These are phyloP conservation scores for Neurospora sp. DNA, from an alignment of 495 filamentous ascomycete species.

Conservation along the genomic window DNA sequence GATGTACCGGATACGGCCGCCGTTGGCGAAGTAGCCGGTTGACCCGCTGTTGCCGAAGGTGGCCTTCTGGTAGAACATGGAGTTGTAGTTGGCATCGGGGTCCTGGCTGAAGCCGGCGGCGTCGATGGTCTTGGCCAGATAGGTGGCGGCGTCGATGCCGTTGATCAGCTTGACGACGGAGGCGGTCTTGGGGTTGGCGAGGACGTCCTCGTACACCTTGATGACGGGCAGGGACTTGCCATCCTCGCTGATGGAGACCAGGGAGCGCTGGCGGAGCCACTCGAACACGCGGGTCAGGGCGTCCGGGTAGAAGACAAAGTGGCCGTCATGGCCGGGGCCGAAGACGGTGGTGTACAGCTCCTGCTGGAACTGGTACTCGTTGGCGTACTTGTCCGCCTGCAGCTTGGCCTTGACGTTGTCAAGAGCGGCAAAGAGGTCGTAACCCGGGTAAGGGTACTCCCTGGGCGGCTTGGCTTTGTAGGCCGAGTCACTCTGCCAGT, in stretches of 20 bases:
- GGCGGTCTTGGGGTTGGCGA: constrained; percentile 5
- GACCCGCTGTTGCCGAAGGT: not conserved
- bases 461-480: constrained; percentile 35
- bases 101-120: constrained; percentile 16
- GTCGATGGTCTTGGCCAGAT: constrained; percentile 12
- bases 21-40: constrained; percentile 6
- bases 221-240: constrained; percentile 18
- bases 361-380: constrained; percentile 43
- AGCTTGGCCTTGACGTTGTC: constrained; percentile 21
- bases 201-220: constrained; percentile 10
- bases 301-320: constrained; percentile 25
- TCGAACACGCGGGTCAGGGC: constrained; percentile 18
- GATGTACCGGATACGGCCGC: constrained; percentile 5
- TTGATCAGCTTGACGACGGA: constrained; percentile 20
- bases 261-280: constrained; percentile 6
- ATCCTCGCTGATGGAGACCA: constrained; percentile 23
- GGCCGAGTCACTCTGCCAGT: constrained; percentile 32
- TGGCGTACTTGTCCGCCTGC: constrained; percentile 24
- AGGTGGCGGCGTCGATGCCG: constrained; percentile 17
- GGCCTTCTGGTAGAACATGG: constrained; percentile 12
- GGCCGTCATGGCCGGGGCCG: constrained; percentile 38
- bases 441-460: constrained; percentile 19
- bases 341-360: constrained; percentile 30
- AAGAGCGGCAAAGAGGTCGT: constrained; percentile 29
- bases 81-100: constrained; percentile 24